These are phyloP conservation scores for Penicillium expansum DNA, from an alignment of 2,329 filamentous ascomycete species.

Conservation along the genomic window DNA sequence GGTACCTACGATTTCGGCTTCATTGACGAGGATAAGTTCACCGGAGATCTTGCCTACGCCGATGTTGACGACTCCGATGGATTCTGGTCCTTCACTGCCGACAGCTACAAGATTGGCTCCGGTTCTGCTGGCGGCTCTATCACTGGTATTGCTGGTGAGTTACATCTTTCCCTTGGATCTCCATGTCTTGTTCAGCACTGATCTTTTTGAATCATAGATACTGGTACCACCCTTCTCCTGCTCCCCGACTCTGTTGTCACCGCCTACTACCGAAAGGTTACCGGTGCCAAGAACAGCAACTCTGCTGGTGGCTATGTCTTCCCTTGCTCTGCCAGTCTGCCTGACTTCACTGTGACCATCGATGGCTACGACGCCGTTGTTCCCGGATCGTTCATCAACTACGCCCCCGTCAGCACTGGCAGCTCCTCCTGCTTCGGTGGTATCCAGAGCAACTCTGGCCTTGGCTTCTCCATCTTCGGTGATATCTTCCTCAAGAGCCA, in stretches of 20 bases:
- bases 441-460: conserved; percentile 62
- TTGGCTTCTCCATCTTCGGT: conserved; percentile 68
- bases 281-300: conserved; percentile 49
- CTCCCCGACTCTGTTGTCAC: conserved; percentile 53
- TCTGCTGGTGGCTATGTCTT: conserved; percentile 56
- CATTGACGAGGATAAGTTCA: conserved; percentile 60
- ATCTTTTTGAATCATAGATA: conserved; percentile 47
- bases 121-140: conserved; percentile 41
- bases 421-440: conserved; percentile 66
- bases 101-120: conserved; percentile 57
- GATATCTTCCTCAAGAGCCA: conserved; percentile 76
- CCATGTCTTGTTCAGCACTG: background rate
- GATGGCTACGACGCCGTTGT: conserved; percentile 50
- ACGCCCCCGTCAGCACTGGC: conserved; percentile 42
- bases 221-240: conserved; percentile 66
- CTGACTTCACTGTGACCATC: conserved; percentile 55
- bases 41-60: conserved; percentile 56
- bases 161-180: no score
- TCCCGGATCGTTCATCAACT: conserved; percentile 57
- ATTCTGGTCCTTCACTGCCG: conserved; percentile 62
- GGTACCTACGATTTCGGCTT: conserved; percentile 59
- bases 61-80: conserved; percentile 57
- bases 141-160: conserved; percentile 53
- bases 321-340: conserved; percentile 51
- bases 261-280: conserved; percentile 60